Percentiles rank a stretch among this genome's conserved stretches.
Conservation (phyloP, 169 alveolate genomes). For the Plasmodium sp. region DNA sequence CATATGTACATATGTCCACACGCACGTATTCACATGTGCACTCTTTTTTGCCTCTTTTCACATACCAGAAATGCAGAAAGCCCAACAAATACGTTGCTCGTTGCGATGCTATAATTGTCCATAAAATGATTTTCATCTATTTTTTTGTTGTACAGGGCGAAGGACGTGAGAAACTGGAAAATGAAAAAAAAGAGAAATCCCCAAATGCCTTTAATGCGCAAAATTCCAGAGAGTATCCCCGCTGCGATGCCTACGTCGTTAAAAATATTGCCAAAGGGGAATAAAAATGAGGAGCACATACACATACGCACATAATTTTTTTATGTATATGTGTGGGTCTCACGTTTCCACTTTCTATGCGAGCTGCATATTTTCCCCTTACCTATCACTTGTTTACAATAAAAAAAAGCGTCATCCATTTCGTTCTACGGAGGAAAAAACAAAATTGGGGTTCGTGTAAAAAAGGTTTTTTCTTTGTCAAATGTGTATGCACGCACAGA, state of each 20-base stretch:
- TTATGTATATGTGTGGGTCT: not conserved
- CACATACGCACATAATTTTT: not conserved
- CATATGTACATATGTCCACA: not conserved
- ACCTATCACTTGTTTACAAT: conserved; percentile 69
- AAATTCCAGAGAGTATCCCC: conserved; percentile 47
- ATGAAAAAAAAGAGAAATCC: conserved; percentile 66
- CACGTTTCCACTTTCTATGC: not conserved
- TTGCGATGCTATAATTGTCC: conserved; percentile 67
- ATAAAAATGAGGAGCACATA: not conserved
- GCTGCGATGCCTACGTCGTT: conserved; percentile 47
- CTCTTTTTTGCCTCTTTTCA: not conserved
- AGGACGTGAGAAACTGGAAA: conserved; percentile 41
- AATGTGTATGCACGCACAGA: conserved; percentile 18
- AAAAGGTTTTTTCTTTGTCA: not conserved
- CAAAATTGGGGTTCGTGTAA: conserved; percentile 1
- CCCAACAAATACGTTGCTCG: conserved; percentile 45
- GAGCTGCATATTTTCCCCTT: not conserved
- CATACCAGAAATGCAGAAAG: conserved; percentile 73
- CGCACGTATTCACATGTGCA: not conserved
- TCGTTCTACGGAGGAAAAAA: conserved; percentile 42
- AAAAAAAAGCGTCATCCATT: conserved; percentile 73
- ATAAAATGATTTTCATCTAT: conserved; percentile 70
- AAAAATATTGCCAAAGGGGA: not conserved
- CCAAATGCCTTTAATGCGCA: conserved; percentile 50
- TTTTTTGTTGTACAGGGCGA: conserved; percentile 55